A percentile compares a stretch with the other conserved stretches of the same genome.
These are phyloP conservation scores for Coemansia reversa DNA, from an alignment of 192 early-diverging fungal genomes.

Conservation along the genomic window DNA sequence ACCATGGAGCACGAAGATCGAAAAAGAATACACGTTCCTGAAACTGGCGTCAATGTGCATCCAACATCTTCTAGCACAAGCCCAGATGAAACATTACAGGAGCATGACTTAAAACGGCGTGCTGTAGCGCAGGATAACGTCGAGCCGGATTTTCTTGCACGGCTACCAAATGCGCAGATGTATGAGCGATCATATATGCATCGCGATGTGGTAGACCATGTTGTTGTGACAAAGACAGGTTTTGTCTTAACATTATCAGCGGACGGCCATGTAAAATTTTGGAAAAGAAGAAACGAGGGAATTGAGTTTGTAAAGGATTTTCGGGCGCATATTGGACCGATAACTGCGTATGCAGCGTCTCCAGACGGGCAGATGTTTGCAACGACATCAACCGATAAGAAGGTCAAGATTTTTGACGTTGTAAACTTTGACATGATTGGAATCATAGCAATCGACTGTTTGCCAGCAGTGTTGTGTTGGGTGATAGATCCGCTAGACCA, in stretches of 20 bases:
- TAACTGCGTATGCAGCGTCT: conserved; percentile 61
- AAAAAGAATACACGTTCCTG: no score
- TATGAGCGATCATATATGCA: conserved; percentile 98
- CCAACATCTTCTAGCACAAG: no score
- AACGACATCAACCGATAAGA: conserved; percentile 78
- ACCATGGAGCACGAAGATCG: no score
- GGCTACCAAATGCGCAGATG: conserved; percentile 86
- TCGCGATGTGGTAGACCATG: conserved; percentile 80
- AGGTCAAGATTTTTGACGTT: conserved; percentile 93
- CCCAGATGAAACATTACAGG: no score
- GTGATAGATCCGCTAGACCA: conserved; percentile 82
- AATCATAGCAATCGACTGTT: conserved; percentile 77
- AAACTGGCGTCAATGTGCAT: no score
- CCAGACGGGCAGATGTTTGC: conserved; percentile 80
- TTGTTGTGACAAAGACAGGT: conserved; percentile 75
- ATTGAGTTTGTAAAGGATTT: conserved; percentile 99
- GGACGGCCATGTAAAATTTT: conserved; percentile 98
- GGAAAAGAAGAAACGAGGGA: conserved; percentile 91
- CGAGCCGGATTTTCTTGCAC: conserved; percentile 51
- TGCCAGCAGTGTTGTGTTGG: conserved; percentile 82
- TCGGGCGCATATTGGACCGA: conserved; percentile 73
- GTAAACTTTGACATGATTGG: conserved; percentile 99
- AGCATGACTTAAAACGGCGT: no score
- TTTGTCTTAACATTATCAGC: conserved; percentile 93
- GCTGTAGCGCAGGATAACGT: no score